Conservation (phyloP, 768 basidiomycete genomes). For the Coprinopsis marcescibilis region DNA sequence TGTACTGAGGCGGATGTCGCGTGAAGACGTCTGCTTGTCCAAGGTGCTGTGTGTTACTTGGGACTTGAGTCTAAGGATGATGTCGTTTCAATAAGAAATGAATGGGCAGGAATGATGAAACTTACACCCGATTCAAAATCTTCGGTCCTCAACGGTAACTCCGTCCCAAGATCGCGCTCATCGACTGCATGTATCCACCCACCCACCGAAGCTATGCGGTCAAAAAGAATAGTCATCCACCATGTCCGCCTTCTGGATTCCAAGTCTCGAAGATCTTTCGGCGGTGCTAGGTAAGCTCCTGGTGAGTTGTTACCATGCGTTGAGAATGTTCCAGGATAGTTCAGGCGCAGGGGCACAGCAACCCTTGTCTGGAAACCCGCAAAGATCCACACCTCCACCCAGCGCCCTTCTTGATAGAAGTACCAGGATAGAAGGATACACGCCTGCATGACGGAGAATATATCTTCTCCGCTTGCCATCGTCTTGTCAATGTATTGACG, state of each 20-base stretch:
- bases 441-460: conserved; percentile 83
- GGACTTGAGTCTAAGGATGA: conserved; percentile 44
- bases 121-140: conserved; percentile 75
- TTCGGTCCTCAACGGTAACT: conserved; percentile 66
- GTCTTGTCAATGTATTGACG: conserved; percentile 83
- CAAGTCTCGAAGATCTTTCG: conserved; percentile 67
- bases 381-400: conserved; percentile 92
- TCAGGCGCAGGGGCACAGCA: conserved; percentile 74
- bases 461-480: conserved; percentile 85
- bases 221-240: conserved; percentile 90
- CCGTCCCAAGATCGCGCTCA: conserved; percentile 80
- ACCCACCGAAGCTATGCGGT: conserved; percentile 73
- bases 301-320: conserved; percentile 62
- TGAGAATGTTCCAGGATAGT: conserved; percentile 81
- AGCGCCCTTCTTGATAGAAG: conserved; percentile 83
- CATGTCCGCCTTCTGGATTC: conserved; percentile 78
- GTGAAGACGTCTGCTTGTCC: conserved; percentile 58
- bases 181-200: conserved; percentile 86
- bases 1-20: conserved; percentile 68
- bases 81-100: background rate
- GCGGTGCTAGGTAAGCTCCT: conserved; percentile 75
- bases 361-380: conserved; percentile 81
- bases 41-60: conserved; percentile 74
- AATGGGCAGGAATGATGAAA: conserved; percentile 1
- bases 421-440: conserved; percentile 86